Evolutionary conservation across 1,284 basidiomycete genomes (phyloP), one percentile per base, ranked within the genome.

Genomic region (Melampsora americana): DNA sequence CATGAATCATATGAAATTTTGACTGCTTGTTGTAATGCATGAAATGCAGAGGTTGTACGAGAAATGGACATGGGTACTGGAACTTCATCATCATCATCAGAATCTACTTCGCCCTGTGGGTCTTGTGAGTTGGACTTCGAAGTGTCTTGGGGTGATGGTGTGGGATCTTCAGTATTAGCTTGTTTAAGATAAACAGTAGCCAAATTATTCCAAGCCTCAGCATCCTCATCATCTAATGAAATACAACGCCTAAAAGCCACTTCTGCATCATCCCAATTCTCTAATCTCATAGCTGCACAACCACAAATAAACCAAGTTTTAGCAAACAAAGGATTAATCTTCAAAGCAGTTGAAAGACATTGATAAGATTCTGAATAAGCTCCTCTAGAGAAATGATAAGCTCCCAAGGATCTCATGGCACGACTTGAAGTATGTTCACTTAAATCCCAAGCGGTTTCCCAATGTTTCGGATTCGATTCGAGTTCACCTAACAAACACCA

Each of bases 161-260:
- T 5, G 7, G 42, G n/a, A 12, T 65, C 44, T 16, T 73, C 71
- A 62, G 56, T 48, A 61, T 87, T 85, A 32, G 88, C 89, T 83
- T 94, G 86, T 39, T 92, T 89, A 72, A 99, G 87, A 83, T 98
- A 97, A 80, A 95, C 90, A 78, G 91, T 95, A 28, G 95, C 96
- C 71, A 99, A 85, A 83, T 99, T 99, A 82, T 91, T 97, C 96
- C 96, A 99, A 79, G 93, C 95, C 86, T 99, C 95, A 3, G 89
- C 92, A 81, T 99, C 95, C 80, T 99, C 95, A 78, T 95, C 93
- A 78, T 98, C 95, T 77, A 99, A 89, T 11, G 88, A 85, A 0
- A 96, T 93, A 80, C 92, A 93, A 48, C 95, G 86, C 66, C 86
- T 85, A 84, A 99, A 99, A 0, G 92, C 90, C 65, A 90, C 89